Base-by-base conservation (phyloP, 441 rosid genomes). In the Aquilaria agallochum region DNA sequence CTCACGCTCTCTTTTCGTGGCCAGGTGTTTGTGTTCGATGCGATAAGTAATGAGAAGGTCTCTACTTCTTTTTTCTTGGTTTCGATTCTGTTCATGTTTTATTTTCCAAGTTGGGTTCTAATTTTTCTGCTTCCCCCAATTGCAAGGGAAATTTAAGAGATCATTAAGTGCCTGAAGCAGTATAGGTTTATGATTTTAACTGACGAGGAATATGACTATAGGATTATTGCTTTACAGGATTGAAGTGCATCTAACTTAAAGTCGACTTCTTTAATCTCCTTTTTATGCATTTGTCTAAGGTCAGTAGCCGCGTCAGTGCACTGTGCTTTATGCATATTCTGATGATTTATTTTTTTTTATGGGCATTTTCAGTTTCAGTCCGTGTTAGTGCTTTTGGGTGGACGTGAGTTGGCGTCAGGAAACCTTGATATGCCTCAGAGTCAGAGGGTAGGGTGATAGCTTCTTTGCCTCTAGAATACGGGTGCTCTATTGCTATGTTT, bases 301-400 rank as follows among this genome's bases (percentile, higher is more conserved):
- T 20, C 20, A 31, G 20, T 20, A 45, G 59, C 59, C 42, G 27
- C 36, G 47, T 50, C 12, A 53, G 9, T 10, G 20, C 6, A 13
- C 0, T 53, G 32, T 44, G 53, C 12, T 4, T 58, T 15, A 50
- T 31, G 13, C 57, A 46, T 44, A 53, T 52, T 49, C 31, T 54
- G 20, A 31, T 20, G 30, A 36, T 58, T 53, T 60, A 45, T 0
- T 51, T 31, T 33, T 33, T 8, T 65, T 4, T 0, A 31, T 34
- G 5, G 58, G 14, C 32, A 20, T 20, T 63, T 58, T 32, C 78
- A 94, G 97, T 93, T 94, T 53, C 88, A 89, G 65, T 86, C 94
- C 2, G 99, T 89, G 46, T 69, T 94, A 50, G 75, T 93, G 58
- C 71, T 91, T 45, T 56, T 94, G 68, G 96, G 96, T 58, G 96